Evolutionary conservation across 2,329 filamentous ascomycete species (phyloP).

Genomic region (Tolypocladium sp.): DNA sequence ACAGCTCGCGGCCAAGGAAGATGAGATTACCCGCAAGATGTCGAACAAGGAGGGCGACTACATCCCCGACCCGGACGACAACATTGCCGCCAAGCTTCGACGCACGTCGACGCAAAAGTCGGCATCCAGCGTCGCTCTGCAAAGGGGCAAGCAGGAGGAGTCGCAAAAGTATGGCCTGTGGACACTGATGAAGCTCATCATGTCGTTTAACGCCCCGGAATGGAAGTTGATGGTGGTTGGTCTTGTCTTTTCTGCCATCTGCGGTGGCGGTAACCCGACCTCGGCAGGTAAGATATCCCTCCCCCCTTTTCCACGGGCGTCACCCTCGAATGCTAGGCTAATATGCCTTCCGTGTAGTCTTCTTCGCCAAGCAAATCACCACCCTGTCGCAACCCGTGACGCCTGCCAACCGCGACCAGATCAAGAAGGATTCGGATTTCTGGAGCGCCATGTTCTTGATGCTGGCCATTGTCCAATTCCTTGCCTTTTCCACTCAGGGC

Average conservation of each 20-base stretch:
- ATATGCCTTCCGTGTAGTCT: constrained; percentile 47
- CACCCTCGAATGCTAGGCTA: background rate
- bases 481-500: constrained; percentile 61
- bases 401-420: constrained; percentile 37
- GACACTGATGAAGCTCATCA: constrained; percentile 71
- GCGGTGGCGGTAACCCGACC: constrained; percentile 71
- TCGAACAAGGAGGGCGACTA: constrained; percentile 31
- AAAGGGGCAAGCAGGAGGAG: constrained; percentile 39
- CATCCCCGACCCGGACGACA: constrained; percentile 51
- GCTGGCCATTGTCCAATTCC: constrained; percentile 64
- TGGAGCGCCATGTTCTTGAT: constrained; percentile 87
- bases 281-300: constrained; percentile 16
- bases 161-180: constrained; percentile 57
- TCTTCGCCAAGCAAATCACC: constrained; percentile 83
- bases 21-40: constrained; percentile 39
- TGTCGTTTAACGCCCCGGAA: constrained; percentile 69
- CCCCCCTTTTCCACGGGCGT: background rate
- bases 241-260: constrained; percentile 64
- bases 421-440: constrained; percentile 68
- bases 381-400: constrained; percentile 50
- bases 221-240: constrained; percentile 64
- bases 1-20: constrained; percentile 38
- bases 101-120: constrained; percentile 48
- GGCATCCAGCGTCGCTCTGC: constrained; percentile 62
- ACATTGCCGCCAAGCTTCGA: constrained; percentile 48